A percentile compares a stretch with the other conserved stretches of the same genome.
Evolutionary conservation across 2,329 filamentous ascomycete species (phyloP).

Genomic region (Cladorrhinum sp.): DNA sequence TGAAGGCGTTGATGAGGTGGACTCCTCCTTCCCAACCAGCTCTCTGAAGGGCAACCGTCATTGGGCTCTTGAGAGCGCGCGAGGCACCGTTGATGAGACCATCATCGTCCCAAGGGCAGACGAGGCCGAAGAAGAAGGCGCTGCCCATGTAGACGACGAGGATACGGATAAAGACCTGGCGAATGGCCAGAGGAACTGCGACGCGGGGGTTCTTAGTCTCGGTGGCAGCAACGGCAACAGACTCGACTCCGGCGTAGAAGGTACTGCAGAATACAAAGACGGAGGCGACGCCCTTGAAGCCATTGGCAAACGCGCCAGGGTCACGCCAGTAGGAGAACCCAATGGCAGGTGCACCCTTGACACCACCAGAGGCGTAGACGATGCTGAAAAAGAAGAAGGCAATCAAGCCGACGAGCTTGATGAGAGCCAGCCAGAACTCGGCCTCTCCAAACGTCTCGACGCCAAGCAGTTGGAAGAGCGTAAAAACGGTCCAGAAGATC

Average conservation of each 20-base stretch:
- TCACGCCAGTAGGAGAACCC: slow-evolving; percentile 71
- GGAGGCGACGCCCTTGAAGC: slow-evolving; percentile 62
- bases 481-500: slow-evolving; percentile 69
- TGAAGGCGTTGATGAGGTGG: slow-evolving; percentile 75
- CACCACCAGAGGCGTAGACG: slow-evolving; percentile 66
- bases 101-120: slow-evolving; percentile 65
- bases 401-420: slow-evolving; percentile 67
- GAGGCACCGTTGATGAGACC: slow-evolving; percentile 59
- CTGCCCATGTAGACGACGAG: slow-evolving; percentile 65
- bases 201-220: slow-evolving; percentile 57
- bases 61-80: slow-evolving; percentile 66
- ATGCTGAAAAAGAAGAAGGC: slow-evolving; percentile 74
- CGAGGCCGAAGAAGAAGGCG: slow-evolving; percentile 72
- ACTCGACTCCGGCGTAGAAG: slow-evolving; percentile 66
- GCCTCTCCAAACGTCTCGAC: slow-evolving; percentile 74
- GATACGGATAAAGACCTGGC: slow-evolving; percentile 60
- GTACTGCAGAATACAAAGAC: slow-evolving; percentile 69
- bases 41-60: slow-evolving; percentile 70
- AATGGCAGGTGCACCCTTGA: slow-evolving; percentile 57
- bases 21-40: slow-evolving; percentile 71
- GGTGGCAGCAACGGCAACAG: slow-evolving; percentile 60
- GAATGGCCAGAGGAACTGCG: slow-evolving; percentile 56
- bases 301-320: slow-evolving; percentile 68
- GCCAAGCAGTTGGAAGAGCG: slow-evolving; percentile 66
- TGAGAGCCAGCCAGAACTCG: slow-evolving; percentile 73